A percentile compares a stretch with the other conserved stretches of the same genome.
Evolutionary conservation across 176 grass and related monocot species (phyloP).

Genomic region (barley (Hordeum vulgare)): DNA sequence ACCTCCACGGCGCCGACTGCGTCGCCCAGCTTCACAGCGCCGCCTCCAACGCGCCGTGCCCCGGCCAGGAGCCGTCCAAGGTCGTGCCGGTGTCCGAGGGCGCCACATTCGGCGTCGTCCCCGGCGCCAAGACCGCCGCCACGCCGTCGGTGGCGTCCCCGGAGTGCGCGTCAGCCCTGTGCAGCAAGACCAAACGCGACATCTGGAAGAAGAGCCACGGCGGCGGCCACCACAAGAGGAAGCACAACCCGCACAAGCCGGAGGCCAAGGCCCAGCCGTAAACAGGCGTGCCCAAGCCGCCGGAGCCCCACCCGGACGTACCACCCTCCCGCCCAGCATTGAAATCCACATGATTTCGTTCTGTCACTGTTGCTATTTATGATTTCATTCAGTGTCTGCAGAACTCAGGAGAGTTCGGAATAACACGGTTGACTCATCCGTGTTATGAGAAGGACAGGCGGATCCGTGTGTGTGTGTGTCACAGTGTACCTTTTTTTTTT

Average conservation of each 20-base stretch:
- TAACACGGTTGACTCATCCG: no score
- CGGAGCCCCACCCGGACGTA: not conserved
- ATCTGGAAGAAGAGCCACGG: not conserved
- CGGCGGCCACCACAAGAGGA: not conserved
- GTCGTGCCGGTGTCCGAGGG: not conserved
- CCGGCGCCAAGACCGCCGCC: not conserved
- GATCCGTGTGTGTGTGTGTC: no score
- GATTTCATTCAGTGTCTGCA: not conserved
- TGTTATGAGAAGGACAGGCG: no score
- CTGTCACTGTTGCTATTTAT: not conserved
- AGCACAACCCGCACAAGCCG: not conserved
- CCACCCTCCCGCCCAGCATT: not conserved
- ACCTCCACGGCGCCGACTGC: slow-evolving; percentile 7
- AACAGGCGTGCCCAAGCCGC: not conserved
- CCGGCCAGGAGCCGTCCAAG: slow-evolving; percentile 10
- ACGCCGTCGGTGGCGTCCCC: not conserved
- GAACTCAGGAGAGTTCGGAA: no score
- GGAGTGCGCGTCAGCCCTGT: slow-evolving; percentile 5
- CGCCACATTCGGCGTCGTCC: not conserved
- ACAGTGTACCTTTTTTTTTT: no score
- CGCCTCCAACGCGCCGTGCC: not conserved
- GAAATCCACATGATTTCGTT: not conserved
- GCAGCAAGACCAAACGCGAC: not conserved
- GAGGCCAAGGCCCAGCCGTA: not conserved
- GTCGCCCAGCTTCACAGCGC: slow-evolving; percentile 22